Conservation (phyloP, 305 asterid species). For the Andrographis paniculata region DNA sequence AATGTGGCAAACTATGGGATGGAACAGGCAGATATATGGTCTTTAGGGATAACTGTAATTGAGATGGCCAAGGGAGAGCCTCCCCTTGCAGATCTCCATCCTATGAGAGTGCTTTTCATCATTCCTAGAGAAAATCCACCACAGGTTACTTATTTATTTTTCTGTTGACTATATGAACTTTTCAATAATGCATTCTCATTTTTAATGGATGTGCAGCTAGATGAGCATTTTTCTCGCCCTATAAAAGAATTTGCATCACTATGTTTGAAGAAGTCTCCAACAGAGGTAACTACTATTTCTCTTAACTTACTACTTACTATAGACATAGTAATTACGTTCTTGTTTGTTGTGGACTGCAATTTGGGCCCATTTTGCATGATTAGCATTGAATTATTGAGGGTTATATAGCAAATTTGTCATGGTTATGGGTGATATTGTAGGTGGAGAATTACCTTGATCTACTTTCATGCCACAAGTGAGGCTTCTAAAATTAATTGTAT, state of each 20-base stretch:
- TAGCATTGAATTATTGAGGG: neutral
- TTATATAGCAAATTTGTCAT: neutral
- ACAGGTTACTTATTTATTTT: slow-evolving; percentile 34
- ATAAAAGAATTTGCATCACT: slow-evolving; percentile 67
- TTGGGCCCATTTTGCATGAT: neutral
- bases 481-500: neutral
- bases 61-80: slow-evolving; percentile 95
- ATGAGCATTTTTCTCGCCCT: slow-evolving; percentile 80
- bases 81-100: slow-evolving; percentile 84
- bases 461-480: neutral
- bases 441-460: neutral
- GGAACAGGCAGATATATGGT: slow-evolving; percentile 86
- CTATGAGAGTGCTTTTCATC: slow-evolving; percentile 85
- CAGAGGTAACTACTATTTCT: slow-evolving; percentile 43
- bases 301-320: neutral
- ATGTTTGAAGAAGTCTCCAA: slow-evolving; percentile 69
- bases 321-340: neutral
- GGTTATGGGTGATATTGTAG: neutral
- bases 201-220: slow-evolving; percentile 46
- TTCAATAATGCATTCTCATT: neutral
- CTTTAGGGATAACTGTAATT: slow-evolving; percentile 76
- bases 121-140: slow-evolving; percentile 90
- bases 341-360: neutral
- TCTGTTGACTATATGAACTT: neutral
- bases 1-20: slow-evolving; percentile 19